Base-by-base conservation (phyloP, 177 flowering plant genomes). In the Vitis hybrid region DNA sequence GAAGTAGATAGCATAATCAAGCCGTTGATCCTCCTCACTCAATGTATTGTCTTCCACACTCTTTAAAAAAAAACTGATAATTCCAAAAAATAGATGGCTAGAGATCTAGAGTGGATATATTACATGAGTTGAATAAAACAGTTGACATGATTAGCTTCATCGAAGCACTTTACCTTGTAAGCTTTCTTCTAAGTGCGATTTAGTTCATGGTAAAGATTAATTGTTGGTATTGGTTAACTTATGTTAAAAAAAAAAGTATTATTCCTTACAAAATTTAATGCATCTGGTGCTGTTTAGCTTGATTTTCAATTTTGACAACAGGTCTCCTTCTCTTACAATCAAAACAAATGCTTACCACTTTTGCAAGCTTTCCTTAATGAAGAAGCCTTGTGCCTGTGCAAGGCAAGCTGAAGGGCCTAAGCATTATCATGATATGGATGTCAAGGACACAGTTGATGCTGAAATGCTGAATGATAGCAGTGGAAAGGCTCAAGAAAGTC, bases 351-450 rank as follows among this genome's bases (percentile, higher is more conserved):
- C 97, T 52, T 94, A 91, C 69, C 97, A 91, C 76, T 94, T 89
- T 72, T 94, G 98, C 87, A 92, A 94, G 81, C 88, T 91, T 74
- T 92, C 97, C 0, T 63, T 92, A 30, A 88, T 83, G 61, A 91
- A 85, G 82, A 80, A 76, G 72, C 83, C 88, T 65, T 54, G 73
- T 74, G 45, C 70, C 69, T 49, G 62, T 45, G 68, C 62, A 34
- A 68, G 60, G 62, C 80, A 75, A 72, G 64, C 18, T 73, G 80
- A 70, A 60, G 75, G 57, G 12, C 62, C 65, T 65, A 57, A 26
- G 11, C 60, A 67, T 70, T 51, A 62, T 15, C 49, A 48, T 56
- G 84, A 82, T 23, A 23, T 6, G 2, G 78, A 75, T 59, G 71
- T 10, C 60, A 60, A 67, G 19, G 75, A 72, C 62, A 56, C 65